These are phyloP conservation scores for Sugiyamaella lignohabitans DNA, from an alignment of 805 yeast species.

Conservation along the genomic window DNA sequence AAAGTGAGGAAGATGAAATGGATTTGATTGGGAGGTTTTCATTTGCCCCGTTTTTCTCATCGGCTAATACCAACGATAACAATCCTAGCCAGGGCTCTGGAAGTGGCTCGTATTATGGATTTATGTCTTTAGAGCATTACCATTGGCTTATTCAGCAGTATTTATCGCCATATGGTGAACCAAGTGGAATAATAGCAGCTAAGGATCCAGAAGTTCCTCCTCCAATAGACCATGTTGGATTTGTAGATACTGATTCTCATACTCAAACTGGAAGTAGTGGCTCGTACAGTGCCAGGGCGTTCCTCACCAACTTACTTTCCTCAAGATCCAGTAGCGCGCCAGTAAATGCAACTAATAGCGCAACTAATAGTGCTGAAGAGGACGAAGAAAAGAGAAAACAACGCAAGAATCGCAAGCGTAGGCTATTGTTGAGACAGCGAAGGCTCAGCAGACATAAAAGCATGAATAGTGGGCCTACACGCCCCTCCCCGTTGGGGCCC, in stretches of 20 bases:
- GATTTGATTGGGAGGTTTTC: slow-evolving; percentile 20
- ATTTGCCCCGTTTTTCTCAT: slow-evolving; percentile 12
- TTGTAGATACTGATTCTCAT: slow-evolving; percentile 5
- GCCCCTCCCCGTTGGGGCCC: neutral
- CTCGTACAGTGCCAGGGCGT: neutral
- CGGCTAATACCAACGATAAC: neutral
- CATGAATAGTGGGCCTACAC: neutral
- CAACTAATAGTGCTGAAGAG: neutral
- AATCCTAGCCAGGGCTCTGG: neutral
- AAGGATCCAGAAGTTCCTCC: slow-evolving; percentile 44
- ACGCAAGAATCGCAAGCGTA: slow-evolving; percentile 1
- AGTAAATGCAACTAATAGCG: too few species aligned
- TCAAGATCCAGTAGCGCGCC: neutral
- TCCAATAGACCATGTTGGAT: slow-evolving; percentile 44
- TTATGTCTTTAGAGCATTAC: slow-evolving; percentile 20
- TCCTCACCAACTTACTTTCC: neutral
- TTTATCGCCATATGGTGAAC: slow-evolving; percentile 39
- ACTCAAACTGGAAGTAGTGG: neutral
- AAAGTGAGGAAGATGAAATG: slow-evolving; percentile 14
- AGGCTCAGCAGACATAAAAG: neutral
- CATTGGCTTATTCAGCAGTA: slow-evolving; percentile 22
- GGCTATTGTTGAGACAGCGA: slow-evolving; percentile 3
- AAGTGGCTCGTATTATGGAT: slow-evolving; percentile 5
- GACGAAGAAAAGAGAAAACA: neutral
- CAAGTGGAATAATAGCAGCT: slow-evolving; percentile 48